These are phyloP conservation scores for Leccinum sublutescens DNA, from an alignment of 768 basidiomycete genomes.

Conservation along the genomic window DNA sequence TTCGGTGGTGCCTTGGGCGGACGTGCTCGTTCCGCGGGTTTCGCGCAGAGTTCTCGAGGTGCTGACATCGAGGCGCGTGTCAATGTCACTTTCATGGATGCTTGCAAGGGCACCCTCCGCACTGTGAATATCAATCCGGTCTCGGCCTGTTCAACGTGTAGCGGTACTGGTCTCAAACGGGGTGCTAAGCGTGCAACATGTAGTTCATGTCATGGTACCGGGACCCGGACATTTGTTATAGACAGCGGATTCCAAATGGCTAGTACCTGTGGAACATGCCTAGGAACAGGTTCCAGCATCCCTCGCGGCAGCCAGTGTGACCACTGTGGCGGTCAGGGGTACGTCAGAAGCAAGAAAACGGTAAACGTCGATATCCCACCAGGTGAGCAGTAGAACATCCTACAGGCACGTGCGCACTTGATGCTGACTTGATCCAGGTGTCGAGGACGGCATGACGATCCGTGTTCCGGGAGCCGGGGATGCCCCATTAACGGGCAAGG, in stretches of 20 bases:
- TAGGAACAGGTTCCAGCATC: constrained; percentile 76
- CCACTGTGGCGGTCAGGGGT: constrained; percentile 82
- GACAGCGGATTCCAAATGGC: constrained; percentile 97
- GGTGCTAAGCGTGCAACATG: constrained; percentile 85
- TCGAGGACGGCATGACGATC: constrained; percentile 94
- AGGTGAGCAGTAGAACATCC: constrained; percentile 48
- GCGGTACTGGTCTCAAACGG: constrained; percentile 80
- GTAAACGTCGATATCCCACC: constrained; percentile 83
- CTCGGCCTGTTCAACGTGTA: constrained; percentile 79
- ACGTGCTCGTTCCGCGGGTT: constrained; percentile 41
- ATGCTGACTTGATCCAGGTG: constrained; percentile 48
- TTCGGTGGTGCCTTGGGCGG: constrained; percentile 70
- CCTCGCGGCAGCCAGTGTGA: constrained; percentile 78
- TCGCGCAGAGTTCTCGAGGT: constrained; percentile 52
- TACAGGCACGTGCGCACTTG: not conserved
- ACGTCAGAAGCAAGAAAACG: constrained; percentile 75
- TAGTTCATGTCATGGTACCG: constrained; percentile 78
- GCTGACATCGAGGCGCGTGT: constrained; percentile 80
- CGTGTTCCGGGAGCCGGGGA: constrained; percentile 81
- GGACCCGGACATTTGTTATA: constrained; percentile 85
- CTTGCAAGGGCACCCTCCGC: constrained; percentile 84
- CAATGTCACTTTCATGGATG: constrained; percentile 84
- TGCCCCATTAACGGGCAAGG: constrained; percentile 76
- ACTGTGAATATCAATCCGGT: constrained; percentile 78
- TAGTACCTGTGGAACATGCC: constrained; percentile 80